Evolutionary conservation across 768 basidiomycete genomes (phyloP).

Genomic region (Rhizopogon roseolus): DNA sequence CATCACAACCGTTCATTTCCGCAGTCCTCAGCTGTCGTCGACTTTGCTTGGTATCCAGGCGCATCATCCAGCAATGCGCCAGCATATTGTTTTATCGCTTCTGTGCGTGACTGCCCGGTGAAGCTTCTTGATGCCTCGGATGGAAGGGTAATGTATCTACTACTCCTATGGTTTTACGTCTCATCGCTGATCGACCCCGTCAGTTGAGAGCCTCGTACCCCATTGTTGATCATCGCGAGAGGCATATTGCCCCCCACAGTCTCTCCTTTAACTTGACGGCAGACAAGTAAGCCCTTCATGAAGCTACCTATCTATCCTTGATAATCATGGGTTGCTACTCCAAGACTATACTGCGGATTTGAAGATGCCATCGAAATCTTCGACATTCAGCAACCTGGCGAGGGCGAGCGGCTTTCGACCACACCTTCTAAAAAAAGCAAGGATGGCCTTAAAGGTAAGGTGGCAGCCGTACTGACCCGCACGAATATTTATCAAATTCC

Average conservation of each 20-base stretch:
- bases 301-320: background rate
- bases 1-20: conserved; percentile 24
- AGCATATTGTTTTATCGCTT: conserved; percentile 79
- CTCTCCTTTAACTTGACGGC: conserved; percentile 71
- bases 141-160: conserved; percentile 53
- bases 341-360: conserved; percentile 82
- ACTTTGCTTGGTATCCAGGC: conserved; percentile 81
- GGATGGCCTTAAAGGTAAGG: conserved; percentile 83
- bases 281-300: conserved; percentile 45
- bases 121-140: conserved; percentile 77
- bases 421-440: conserved; percentile 73
- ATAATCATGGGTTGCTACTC: background rate
- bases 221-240: conserved; percentile 92
- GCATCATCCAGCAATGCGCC: conserved; percentile 56
- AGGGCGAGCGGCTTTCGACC: conserved; percentile 65
- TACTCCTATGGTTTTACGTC: background rate
- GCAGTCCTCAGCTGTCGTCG: conserved; percentile 72
- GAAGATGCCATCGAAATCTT: conserved; percentile 85
- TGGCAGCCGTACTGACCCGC: background rate
- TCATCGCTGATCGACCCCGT: background rate
- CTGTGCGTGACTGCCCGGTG: conserved; percentile 81
- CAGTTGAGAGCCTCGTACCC: conserved; percentile 89
- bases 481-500: background rate
- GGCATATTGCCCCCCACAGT: conserved; percentile 82
- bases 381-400: conserved; percentile 69